These are phyloP conservation scores for Boletellus emodensis DNA, from an alignment of 768 basidiomycete genomes.

Conservation along the genomic window DNA sequence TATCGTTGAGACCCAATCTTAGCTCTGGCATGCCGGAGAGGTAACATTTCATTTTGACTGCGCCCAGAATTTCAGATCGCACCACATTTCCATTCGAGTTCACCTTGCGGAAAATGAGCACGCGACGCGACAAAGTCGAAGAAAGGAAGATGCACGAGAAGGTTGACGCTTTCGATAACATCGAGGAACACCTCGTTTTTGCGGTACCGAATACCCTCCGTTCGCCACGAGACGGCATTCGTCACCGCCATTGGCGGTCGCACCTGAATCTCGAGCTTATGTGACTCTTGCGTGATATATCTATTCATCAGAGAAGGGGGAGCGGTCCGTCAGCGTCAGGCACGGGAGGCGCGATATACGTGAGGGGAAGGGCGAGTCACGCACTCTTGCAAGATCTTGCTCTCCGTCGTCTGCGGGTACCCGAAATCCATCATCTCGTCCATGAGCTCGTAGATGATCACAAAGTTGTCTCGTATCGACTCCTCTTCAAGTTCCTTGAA, in stretches of 20 bases:
- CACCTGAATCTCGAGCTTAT: slow-evolving; percentile 92
- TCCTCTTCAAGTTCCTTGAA: slow-evolving; percentile 99
- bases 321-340: neutral
- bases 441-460: slow-evolving; percentile 97
- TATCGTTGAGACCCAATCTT: slow-evolving; percentile 93
- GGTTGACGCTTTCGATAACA: slow-evolving; percentile 95
- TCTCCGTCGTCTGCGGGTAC: slow-evolving; percentile 97
- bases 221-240: slow-evolving; percentile 97
- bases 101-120: slow-evolving; percentile 50
- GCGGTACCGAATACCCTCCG: slow-evolving; percentile 93
- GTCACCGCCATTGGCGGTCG: slow-evolving; percentile 96
- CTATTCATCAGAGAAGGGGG: slow-evolving; percentile 32
- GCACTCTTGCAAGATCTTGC: slow-evolving; percentile 96
- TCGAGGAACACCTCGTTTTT: slow-evolving; percentile 99
- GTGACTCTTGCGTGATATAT: slow-evolving; percentile 97
- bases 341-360: neutral
- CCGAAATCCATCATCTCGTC: slow-evolving; percentile 99
- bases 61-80: slow-evolving; percentile 95
- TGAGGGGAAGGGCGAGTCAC: slow-evolving; percentile 21
- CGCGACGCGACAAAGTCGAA: neutral
- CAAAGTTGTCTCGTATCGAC: slow-evolving; percentile 98
- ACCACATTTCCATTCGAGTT: slow-evolving; percentile 97
- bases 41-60: slow-evolving; percentile 99
- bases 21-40: slow-evolving; percentile 99
- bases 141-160: slow-evolving; percentile 59